Conservation (phyloP, 179 eudicot species). For the Beta corolliflora region DNA sequence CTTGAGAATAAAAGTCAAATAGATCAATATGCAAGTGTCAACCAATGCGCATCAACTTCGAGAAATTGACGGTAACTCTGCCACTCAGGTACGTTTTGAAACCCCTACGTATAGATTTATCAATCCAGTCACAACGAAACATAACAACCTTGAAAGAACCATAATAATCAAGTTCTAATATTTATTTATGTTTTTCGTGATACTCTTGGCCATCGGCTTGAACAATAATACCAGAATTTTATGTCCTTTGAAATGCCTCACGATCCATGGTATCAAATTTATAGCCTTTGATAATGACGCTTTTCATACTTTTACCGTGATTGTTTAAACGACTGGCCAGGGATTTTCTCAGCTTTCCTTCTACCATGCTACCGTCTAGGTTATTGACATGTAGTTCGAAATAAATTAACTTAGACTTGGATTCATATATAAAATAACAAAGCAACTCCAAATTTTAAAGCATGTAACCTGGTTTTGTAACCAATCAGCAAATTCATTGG, state of each 20-base stretch:
- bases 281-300: not conserved
- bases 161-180: conserved; percentile 4
- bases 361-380: not conserved
- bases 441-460: no score
- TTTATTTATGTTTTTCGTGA: not conserved
- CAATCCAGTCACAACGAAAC: conserved; percentile 11
- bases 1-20: no score
- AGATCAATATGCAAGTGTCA: not conserved
- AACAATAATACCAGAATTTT: conserved; percentile 10
- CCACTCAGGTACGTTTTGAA: not conserved
- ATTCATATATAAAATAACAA: no score
- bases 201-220: no score
- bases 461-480: no score
- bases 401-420: no score
- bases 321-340: conserved; percentile 6
- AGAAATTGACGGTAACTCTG: not conserved
- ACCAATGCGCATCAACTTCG: no score
- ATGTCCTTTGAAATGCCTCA: conserved; percentile 7
- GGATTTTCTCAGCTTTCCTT: not conserved
- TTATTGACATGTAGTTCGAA: not conserved
- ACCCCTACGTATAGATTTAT: conserved; percentile 5
- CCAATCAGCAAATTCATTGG: no score
- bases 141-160: not conserved
- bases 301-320: not conserved
- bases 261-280: not conserved